Conservation (phyloP, 2,329 filamentous ascomycete species). For the Alternaria incomplexa region DNA sequence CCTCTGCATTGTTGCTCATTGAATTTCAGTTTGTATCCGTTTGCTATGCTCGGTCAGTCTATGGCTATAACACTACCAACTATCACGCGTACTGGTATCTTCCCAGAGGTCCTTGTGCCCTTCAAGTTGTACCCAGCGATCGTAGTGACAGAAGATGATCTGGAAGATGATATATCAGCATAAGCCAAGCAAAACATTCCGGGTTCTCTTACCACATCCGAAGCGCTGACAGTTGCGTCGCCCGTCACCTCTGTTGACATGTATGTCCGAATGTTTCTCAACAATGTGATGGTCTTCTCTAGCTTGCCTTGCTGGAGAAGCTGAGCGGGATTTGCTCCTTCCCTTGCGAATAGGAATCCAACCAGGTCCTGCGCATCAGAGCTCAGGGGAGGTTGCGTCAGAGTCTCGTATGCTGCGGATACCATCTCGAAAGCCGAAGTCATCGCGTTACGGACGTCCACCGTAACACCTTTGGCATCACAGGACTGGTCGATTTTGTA, state of each 20-base stretch:
- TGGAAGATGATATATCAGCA: background rate
- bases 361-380: background rate
- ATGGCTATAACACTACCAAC: no score
- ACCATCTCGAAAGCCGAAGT: slow-evolving; percentile 14
- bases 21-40: no score
- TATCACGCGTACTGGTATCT: no score
- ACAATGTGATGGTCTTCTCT: background rate
- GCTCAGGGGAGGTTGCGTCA: background rate
- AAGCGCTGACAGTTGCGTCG: background rate
- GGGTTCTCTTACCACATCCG: slow-evolving; percentile 5
- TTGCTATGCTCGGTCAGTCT: no score
- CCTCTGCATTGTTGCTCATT: no score
- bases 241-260: background rate
- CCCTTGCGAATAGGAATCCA: slow-evolving; percentile 4
- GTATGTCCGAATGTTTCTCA: background rate
- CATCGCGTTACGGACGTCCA: slow-evolving; percentile 9
- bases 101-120: no score
- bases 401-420: slow-evolving; percentile 1
- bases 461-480: slow-evolving; percentile 1
- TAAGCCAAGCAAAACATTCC: background rate
- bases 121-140: background rate
- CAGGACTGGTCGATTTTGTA: slow-evolving; percentile 17
- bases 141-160: slow-evolving; percentile 11
- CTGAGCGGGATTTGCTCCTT: background rate
- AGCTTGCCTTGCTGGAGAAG: background rate